Evolutionary conservation across 805 yeast genomes (phyloP).

Genomic region (Candida glaebosa): DNA sequence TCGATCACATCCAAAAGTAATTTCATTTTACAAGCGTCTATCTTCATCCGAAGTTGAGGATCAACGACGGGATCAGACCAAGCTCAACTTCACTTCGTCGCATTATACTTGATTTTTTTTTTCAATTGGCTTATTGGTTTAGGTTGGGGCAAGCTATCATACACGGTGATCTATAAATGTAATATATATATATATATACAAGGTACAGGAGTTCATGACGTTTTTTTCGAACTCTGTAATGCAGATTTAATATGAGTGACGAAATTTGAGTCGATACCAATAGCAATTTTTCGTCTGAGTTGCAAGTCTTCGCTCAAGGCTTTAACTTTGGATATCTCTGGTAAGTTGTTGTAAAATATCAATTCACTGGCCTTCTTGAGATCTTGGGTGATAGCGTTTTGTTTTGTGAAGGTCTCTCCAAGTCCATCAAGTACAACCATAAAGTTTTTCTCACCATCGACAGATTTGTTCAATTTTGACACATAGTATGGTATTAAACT

Average conservation of each 20-base stretch:
- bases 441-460: conserved; percentile 21
- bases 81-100: conserved; percentile 1
- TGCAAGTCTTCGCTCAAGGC: background rate
- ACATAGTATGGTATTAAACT: conserved; percentile 18
- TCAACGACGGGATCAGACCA: conserved; percentile 4
- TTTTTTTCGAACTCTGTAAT: conserved; percentile 4
- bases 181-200: background rate
- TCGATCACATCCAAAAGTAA: conserved; percentile 66
- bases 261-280: conserved; percentile 1
- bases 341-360: conserved; percentile 13
- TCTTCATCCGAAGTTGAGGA: conserved; percentile 24
- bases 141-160: background rate
- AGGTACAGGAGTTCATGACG: background rate
- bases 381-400: conserved; percentile 7
- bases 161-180: conserved; percentile 2
- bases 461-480: conserved; percentile 10
- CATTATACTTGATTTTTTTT: background rate
- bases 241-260: conserved; percentile 2
- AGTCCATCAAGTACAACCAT: conserved; percentile 11
- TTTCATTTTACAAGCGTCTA: conserved; percentile 59
- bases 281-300: background rate
- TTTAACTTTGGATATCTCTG: conserved; percentile 4
- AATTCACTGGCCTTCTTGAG: conserved; percentile 14
- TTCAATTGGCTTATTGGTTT: background rate
- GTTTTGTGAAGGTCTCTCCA: background rate